These are phyloP conservation scores for Silybum marianum DNA, from an alignment of 129 eudicot species.

Conservation along the genomic window DNA sequence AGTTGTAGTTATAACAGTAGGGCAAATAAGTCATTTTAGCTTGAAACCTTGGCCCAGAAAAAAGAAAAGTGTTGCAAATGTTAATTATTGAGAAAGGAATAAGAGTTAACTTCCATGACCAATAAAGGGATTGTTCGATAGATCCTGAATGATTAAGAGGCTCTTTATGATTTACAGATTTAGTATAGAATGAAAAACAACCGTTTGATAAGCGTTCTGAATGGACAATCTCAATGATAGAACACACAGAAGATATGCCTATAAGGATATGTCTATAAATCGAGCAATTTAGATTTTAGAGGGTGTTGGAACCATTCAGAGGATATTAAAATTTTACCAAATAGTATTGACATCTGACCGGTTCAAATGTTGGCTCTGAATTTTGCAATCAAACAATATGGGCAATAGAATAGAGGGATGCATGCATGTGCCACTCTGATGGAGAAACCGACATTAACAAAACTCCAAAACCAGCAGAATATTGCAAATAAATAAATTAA, in stretches of 20 bases:
- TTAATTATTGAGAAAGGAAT: background rate
- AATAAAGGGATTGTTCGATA: background rate
- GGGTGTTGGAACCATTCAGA: background rate
- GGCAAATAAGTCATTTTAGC: background rate
- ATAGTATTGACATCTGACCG: background rate
- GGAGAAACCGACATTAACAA: constrained; percentile 9
- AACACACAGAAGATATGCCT: background rate
- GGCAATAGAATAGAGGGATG: background rate
- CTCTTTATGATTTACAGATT: background rate
- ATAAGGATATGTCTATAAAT: background rate
- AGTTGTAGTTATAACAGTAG: constrained; percentile 1
- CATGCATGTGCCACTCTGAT: background rate
- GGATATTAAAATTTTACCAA: background rate
- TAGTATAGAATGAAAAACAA: background rate
- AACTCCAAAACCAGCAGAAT: constrained; percentile 13
- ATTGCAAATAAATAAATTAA: background rate
- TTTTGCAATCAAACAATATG: background rate
- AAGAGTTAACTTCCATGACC: background rate
- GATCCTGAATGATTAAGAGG: background rate
- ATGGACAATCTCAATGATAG: background rate
- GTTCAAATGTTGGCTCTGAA: background rate
- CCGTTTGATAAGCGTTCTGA: background rate
- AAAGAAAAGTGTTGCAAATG: background rate
- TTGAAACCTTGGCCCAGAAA: background rate
- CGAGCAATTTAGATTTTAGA: background rate